Base-by-base conservation (phyloP, 768 basidiomycete genomes). In the Pulveroboletus sp. region DNA sequence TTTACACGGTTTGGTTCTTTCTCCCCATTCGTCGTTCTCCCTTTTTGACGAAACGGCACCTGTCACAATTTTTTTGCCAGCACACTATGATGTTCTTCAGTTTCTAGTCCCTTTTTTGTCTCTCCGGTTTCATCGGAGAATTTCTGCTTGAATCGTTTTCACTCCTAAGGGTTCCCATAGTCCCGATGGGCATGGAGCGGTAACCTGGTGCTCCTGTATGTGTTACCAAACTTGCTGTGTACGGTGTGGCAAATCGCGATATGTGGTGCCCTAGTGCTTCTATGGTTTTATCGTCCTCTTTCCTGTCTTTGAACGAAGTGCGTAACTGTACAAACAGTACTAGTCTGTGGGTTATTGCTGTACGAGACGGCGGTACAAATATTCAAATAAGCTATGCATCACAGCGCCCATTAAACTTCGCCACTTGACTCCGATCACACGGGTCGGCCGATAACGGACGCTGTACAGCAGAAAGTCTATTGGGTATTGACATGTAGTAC, bases 401-500 rank as follows among this genome's bases (percentile, higher is more conserved):
- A 27, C 40, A 25, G 24, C 17, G 10, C 11, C 10, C n/a, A 41
- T 41, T 11, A 17, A 17, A 7, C 11, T 37, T 23, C 8, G 20
- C 23, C 14, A 7, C 11, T 37, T 23, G 12, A 12, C 23, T 21
- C 37, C 37, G 37, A 38, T 39, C 21, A 24, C 2, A 25, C 25
- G 24, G 24, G 24, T 40, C 37, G 17, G 43, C 40, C 53, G 21
- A 20, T n/a, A 11, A 40, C 16, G 6, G 32, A 33, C 33, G 33
- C 33, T 33, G 20, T 37, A 3, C 19, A 34, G 45, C 40, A 39
- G 11, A 13, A 39, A 25, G 50, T 63, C 62, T 64, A 63, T 53
- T 43, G 62, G 62, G 62, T 64, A 65, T 64, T n/a, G 44, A 23
- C 37, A 40, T 2, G 27, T 27, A 25, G 48, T 55, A 64, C 57